A percentile compares a stretch with the other conserved stretches of the same genome.
Conservation (phyloP, 441 rosid genomes). For the Erodium texanum region DNA sequence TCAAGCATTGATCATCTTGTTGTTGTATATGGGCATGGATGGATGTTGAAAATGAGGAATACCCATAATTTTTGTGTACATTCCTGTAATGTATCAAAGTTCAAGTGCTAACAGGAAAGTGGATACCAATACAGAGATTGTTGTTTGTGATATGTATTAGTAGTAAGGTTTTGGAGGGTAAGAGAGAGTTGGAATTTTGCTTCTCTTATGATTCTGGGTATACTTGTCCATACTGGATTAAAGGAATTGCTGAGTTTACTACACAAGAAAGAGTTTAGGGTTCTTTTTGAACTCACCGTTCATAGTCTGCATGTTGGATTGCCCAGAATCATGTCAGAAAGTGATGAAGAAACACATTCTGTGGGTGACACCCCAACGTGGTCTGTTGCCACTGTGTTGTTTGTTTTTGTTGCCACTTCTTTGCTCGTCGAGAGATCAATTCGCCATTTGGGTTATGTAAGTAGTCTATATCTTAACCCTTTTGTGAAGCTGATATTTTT, state of each 20-base stretch:
- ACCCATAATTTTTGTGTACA: neutral
- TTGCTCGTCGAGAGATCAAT: conserved; percentile 72
- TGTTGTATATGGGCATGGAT: neutral
- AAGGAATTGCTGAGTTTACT: neutral
- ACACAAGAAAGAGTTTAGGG: neutral
- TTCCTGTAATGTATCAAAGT: neutral
- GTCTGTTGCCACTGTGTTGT: conserved; percentile 83
- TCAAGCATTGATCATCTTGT: neutral
- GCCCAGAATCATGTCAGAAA: conserved; percentile 29
- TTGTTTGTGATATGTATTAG: conserved; percentile 1
- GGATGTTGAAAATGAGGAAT: conserved; percentile 9
- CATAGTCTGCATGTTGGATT: conserved; percentile 13
- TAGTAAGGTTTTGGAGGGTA: conserved; percentile 9
- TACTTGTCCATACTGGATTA: neutral
- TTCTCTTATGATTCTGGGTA: neutral
- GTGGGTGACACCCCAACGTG: conserved; percentile 82
- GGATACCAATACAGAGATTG: neutral
- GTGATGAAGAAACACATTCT: conserved; percentile 41
- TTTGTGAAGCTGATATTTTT: neutral
- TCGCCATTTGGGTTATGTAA: conserved; percentile 58
- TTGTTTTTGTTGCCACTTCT: conserved; percentile 67
- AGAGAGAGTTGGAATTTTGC: conserved; percentile 3
- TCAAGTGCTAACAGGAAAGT: neutral
- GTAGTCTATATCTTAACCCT: conserved; percentile 15
- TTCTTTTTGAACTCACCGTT: conserved; percentile 5